Evolutionary conservation across 495 filamentous ascomycete genomes (phyloP).

Genomic region (Aspergillus carlsbadensis): DNA sequence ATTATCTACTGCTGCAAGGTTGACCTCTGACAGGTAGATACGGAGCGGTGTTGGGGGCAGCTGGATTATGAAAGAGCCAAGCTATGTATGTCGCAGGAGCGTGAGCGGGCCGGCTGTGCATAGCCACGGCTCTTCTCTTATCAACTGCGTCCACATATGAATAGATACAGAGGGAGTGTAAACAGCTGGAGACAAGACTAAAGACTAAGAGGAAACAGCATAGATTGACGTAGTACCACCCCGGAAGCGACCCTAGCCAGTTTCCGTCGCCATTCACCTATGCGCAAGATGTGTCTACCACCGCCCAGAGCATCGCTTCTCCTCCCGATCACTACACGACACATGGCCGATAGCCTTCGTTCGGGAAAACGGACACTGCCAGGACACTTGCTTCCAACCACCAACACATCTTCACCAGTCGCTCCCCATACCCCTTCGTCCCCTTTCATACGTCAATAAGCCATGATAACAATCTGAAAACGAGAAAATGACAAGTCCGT

Average conservation of each 20-base stretch:
- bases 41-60: too few species aligned
- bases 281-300: conserved; percentile 14
- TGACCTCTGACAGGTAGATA: too few species aligned
- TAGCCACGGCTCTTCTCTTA: background rate
- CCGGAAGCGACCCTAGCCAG: conserved; percentile 54
- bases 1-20: too few species aligned
- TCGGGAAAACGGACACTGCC: conserved; percentile 12
- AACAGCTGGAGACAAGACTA: conserved; percentile 12
- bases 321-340: conserved; percentile 10
- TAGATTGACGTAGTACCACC: conserved; percentile 49
- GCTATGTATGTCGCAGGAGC: background rate
- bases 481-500: conserved; percentile 5
- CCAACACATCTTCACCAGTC: conserved; percentile 15
- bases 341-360: conserved; percentile 6
- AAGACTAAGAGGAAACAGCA: conserved; percentile 23
- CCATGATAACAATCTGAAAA: conserved; percentile 20
- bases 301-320: conserved; percentile 9
- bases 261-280: conserved; percentile 47
- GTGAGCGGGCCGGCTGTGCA: background rate
- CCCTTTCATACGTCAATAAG: conserved; percentile 26
- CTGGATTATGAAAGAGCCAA: too few species aligned
- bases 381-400: conserved; percentile 12
- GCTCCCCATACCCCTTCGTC: conserved; percentile 20
- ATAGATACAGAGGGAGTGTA: conserved; percentile 15
- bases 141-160: conserved; percentile 2